These are phyloP conservation scores for Ilyonectria destructans DNA, from an alignment of 2,329 filamentous ascomycete genomes.

Conservation along the genomic window DNA sequence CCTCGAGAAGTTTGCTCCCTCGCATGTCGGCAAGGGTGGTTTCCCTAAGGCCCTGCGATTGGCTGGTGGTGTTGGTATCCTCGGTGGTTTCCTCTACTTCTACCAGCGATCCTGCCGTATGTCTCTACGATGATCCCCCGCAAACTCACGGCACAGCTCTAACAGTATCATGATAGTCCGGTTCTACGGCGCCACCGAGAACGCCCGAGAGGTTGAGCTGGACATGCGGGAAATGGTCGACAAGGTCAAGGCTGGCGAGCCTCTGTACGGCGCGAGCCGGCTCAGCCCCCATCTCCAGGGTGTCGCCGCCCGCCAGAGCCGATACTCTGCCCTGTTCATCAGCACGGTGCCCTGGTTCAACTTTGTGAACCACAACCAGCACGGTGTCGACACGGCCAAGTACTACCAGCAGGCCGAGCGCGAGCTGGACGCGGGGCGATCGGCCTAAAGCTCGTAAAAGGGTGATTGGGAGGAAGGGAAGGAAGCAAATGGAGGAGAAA, in stretches of 20 bases:
- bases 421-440: slow-evolving; percentile 86
- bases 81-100: slow-evolving; percentile 87
- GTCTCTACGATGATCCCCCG: slow-evolving; percentile 52
- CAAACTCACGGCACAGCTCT: background rate
- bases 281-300: slow-evolving; percentile 94
- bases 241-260: slow-evolving; percentile 93
- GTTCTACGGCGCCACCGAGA: slow-evolving; percentile 96
- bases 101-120: slow-evolving; percentile 89
- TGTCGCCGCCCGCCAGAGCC: slow-evolving; percentile 91
- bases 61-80: slow-evolving; percentile 78
- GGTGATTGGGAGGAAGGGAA: slow-evolving; percentile 4
- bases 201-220: slow-evolving; percentile 91
- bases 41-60: slow-evolving; percentile 89
- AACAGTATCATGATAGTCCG: slow-evolving; percentile 73
- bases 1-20: slow-evolving; percentile 90
- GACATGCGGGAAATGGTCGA: slow-evolving; percentile 99
- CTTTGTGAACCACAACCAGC: slow-evolving; percentile 96
- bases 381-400: slow-evolving; percentile 98
- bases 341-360: slow-evolving; percentile 97
- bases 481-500: slow-evolving; percentile 10
- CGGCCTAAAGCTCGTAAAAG: slow-evolving; percentile 35
- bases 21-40: slow-evolving; percentile 85
- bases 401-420: slow-evolving; percentile 97
- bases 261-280: slow-evolving; percentile 86
- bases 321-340: slow-evolving; percentile 89